Percentiles rank a stretch among this genome's conserved stretches.
Conservation (phyloP, 768 basidiomycete genomes). For the Lentinula guzmanii region DNA sequence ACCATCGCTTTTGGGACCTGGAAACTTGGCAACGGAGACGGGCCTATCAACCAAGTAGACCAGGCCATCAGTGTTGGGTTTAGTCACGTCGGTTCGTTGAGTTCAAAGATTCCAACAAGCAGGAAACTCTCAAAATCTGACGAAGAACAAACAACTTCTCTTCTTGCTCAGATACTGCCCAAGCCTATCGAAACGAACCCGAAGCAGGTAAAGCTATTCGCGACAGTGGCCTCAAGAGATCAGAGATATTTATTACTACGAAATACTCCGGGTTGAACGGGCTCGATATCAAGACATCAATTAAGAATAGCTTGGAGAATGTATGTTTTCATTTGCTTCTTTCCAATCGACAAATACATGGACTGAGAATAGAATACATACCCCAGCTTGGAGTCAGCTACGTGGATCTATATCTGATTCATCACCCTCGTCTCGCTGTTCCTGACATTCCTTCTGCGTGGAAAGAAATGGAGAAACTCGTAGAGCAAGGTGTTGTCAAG, state of each 20-base stretch:
- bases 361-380: no score
- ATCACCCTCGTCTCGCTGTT: conserved; percentile 43
- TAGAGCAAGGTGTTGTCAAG: conserved; percentile 54
- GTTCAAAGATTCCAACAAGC: neutral
- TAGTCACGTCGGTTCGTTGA: conserved; percentile 48
- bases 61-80: conserved; percentile 60
- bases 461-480: conserved; percentile 56
- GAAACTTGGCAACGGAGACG: conserved; percentile 54
- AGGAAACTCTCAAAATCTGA: no score
- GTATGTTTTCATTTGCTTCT: conserved; percentile 26
- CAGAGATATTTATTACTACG: conserved; percentile 59
- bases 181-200: conserved; percentile 53
- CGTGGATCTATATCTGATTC: conserved; percentile 70
- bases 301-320: conserved; percentile 49
- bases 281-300: conserved; percentile 48
- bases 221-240: conserved; percentile 51
- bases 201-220: conserved; percentile 45
- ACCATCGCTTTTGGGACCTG: conserved; percentile 62
- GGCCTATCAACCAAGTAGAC: conserved; percentile 47
- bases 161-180: conserved; percentile 48
- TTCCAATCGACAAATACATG: no score
- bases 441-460: conserved; percentile 60
- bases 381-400: conserved; percentile 55
- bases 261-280: conserved; percentile 52
- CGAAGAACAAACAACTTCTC: neutral